phyloP scores from a whole-genome alignment of 169 alveolate species.

The Fabrea salina region DNA sequence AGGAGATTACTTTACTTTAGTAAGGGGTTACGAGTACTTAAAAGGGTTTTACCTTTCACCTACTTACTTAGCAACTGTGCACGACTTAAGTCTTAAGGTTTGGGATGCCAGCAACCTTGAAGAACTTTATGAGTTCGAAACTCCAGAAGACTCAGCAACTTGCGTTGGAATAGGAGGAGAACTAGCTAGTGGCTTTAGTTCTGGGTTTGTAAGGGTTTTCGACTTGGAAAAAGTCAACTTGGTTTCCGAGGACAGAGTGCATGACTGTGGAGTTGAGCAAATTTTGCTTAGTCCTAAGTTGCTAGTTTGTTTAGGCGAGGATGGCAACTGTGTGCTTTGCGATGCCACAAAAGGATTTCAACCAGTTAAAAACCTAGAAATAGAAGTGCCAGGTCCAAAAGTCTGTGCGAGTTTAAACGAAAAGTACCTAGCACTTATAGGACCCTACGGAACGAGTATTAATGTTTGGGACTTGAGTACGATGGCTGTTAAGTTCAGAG shows the following conservation, averaged over 20 bases:
- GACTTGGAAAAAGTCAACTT: constrained; percentile 48
- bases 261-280: constrained; percentile 36
- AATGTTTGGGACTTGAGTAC: neutral
- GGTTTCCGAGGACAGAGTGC: constrained; percentile 44
- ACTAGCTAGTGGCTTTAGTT: constrained; percentile 46
- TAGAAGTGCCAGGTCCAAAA: constrained; percentile 42
- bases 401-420: neutral
- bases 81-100: neutral
- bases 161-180: constrained; percentile 28
- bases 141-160: neutral
- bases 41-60: too few relatives aligned
- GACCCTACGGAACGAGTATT: neutral
- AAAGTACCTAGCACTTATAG: neutral
- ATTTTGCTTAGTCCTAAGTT: constrained; percentile 39
- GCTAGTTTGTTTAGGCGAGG: constrained; percentile 42
- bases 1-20: constrained; percentile 40
- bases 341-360: constrained; percentile 42
- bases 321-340: constrained; percentile 48
- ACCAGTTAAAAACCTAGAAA: constrained; percentile 46
- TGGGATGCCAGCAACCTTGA: neutral
- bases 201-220: constrained; percentile 50
- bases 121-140: neutral
- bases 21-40: constrained; percentile 32
- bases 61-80: neutral
- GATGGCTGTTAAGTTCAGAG: constrained; percentile 1